Evolutionary conservation across 805 yeast genomes (phyloP).

Genomic region (Wickerhamiella sergipiensis): DNA sequence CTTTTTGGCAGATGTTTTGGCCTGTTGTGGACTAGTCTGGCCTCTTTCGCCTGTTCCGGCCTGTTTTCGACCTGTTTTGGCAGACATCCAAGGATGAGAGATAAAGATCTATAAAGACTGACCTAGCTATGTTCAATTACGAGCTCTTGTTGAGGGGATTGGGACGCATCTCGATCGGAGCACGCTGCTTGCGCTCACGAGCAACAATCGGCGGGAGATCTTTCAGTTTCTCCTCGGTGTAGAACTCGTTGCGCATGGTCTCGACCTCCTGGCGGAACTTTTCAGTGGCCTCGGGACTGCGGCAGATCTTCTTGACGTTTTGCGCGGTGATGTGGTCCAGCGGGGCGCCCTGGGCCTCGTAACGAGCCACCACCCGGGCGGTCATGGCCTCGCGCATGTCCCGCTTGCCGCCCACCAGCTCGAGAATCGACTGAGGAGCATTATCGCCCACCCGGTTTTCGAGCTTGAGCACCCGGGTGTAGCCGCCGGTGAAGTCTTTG

Average conservation of each 20-base stretch:
- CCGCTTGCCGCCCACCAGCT: constrained; percentile 61
- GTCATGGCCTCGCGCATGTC: constrained; percentile 65
- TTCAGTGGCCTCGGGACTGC: constrained; percentile 37
- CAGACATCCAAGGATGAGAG: too few relatives aligned
- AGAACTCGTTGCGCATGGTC: constrained; percentile 33
- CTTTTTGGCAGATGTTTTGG: too few relatives aligned
- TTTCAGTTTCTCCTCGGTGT: constrained; percentile 1
- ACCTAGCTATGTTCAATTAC: neutral
- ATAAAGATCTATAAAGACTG: too few relatives aligned
- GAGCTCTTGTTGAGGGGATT: constrained; percentile 5
- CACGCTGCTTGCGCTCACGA: constrained; percentile 4
- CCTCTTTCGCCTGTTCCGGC: too few relatives aligned
- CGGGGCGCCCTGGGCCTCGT: constrained; percentile 46
- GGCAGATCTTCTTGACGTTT: constrained; percentile 41
- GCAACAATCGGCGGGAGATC: constrained; percentile 19
- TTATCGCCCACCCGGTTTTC: constrained; percentile 83
- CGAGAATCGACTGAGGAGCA: constrained; percentile 80
- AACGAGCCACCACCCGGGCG: constrained; percentile 77
- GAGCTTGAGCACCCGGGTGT: constrained; percentile 67
- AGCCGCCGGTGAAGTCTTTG: constrained; percentile 55
- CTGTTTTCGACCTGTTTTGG: too few relatives aligned
- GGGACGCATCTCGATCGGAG: constrained; percentile 8
- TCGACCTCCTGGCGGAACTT: constrained; percentile 53
- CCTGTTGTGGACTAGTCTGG: too few relatives aligned
- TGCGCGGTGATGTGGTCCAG: constrained; percentile 39